Conservation (phyloP, 257 asterid species). For the Ehretia macrophylla region DNA sequence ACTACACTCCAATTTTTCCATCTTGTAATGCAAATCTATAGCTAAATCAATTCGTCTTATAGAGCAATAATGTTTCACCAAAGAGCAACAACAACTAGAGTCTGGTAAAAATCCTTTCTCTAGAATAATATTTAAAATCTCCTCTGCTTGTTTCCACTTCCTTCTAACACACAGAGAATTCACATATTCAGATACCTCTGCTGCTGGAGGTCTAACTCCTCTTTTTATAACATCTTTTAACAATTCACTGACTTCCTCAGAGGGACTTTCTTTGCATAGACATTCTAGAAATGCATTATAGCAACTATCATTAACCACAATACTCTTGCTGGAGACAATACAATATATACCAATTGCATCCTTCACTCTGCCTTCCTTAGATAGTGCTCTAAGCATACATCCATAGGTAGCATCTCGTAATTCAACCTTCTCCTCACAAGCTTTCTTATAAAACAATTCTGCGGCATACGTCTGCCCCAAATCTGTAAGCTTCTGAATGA, state of each 20-base stretch:
- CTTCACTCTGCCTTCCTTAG: slow-evolving; percentile 38
- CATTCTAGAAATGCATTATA: slow-evolving; percentile 37
- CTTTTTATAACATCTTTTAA: slow-evolving; percentile 38
- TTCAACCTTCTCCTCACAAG: slow-evolving; percentile 31
- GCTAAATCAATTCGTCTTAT: slow-evolving; percentile 44
- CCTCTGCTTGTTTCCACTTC: slow-evolving; percentile 63
- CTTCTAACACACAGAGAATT: slow-evolving; percentile 36
- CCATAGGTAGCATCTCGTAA: slow-evolving; percentile 44
- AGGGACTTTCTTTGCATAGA: slow-evolving; percentile 59
- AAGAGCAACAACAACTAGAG: slow-evolving; percentile 41
- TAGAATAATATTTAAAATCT: slow-evolving; percentile 32
- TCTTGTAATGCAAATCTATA: slow-evolving; percentile 46
- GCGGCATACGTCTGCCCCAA: slow-evolving; percentile 50
- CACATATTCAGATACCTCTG: slow-evolving; percentile 39
- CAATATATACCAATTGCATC: slow-evolving; percentile 46
- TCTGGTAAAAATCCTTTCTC: slow-evolving; percentile 46
- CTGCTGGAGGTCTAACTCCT: slow-evolving; percentile 31
- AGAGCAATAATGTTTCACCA: slow-evolving; percentile 53
- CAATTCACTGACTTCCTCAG: slow-evolving; percentile 34
- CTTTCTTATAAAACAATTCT: slow-evolving; percentile 44
- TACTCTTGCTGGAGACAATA: slow-evolving; percentile 25
- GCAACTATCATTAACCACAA: slow-evolving; percentile 31
- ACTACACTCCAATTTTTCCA: slow-evolving; percentile 35
- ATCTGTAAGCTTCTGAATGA: slow-evolving; percentile 49
- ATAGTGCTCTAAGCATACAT: slow-evolving; percentile 50